Evolutionary conservation across 768 basidiomycete species (phyloP).

Genomic region (Calocybe cyanea): DNA sequence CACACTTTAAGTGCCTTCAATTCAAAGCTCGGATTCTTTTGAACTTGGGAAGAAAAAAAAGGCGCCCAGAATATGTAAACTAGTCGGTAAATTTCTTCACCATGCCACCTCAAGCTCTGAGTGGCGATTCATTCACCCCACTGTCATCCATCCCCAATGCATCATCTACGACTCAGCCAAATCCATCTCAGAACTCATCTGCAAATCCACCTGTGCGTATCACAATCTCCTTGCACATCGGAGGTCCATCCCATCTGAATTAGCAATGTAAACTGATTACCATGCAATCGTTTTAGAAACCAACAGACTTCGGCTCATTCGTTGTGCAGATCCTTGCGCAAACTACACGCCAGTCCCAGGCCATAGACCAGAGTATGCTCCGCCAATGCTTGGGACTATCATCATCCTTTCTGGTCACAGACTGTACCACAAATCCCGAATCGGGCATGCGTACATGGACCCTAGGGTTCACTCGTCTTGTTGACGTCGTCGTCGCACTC

Average conservation of each 20-base stretch:
- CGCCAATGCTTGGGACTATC: constrained; percentile 66
- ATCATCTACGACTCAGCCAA: not conserved
- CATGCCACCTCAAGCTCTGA: constrained; percentile 7
- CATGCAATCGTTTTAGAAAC: constrained; percentile 17
- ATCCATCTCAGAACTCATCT: not conserved
- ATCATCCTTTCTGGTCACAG: constrained; percentile 76
- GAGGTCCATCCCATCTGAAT: no score
- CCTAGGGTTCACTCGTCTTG: constrained; percentile 61
- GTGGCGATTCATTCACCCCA: constrained; percentile 12
- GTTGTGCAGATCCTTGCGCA: constrained; percentile 52
- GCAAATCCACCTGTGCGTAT: constrained; percentile 11
- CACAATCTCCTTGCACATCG: not conserved
- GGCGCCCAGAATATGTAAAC: constrained; percentile 1
- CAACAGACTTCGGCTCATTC: constrained; percentile 60
- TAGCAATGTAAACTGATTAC: no score
- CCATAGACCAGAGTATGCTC: constrained; percentile 58
- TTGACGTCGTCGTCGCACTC: constrained; percentile 71
- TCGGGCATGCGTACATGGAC: constrained; percentile 60
- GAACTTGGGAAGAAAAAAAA: not conserved
- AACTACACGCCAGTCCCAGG: constrained; percentile 39
- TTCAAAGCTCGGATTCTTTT: no score
- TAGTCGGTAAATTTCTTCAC: no score
- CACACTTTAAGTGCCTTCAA: no score
- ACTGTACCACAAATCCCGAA: constrained; percentile 60
- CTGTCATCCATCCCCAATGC: not conserved